Evolutionary conservation across 441 rosid species (phyloP).

Genomic region (Capsella rubella): DNA sequence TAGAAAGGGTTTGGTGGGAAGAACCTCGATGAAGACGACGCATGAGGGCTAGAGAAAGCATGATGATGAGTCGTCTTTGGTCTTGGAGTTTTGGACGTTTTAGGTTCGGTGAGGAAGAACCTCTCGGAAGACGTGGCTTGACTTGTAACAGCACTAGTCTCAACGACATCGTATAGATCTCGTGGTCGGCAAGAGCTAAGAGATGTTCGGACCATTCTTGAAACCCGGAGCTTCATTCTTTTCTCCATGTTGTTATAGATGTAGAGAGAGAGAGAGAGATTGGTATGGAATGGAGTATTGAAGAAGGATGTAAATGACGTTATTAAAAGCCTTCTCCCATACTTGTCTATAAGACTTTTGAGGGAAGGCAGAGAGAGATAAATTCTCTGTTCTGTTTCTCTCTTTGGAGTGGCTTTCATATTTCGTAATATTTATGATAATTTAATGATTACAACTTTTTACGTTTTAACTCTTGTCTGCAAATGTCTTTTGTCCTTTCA

Average conservation of each 20-base stretch:
- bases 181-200: slow-evolving; percentile 67
- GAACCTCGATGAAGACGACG: slow-evolving; percentile 36
- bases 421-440: slow-evolving; percentile 40
- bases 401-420: slow-evolving; percentile 5
- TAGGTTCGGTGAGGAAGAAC: slow-evolving; percentile 56
- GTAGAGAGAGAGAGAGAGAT: slow-evolving; percentile 15
- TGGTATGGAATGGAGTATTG: neutral
- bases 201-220: slow-evolving; percentile 72
- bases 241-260: slow-evolving; percentile 57
- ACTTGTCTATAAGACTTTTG: slow-evolving; percentile 20
- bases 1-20: slow-evolving; percentile 53
- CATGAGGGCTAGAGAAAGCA: slow-evolving; percentile 48
- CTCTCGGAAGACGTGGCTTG: slow-evolving; percentile 44
- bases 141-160: slow-evolving; percentile 54
- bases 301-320: slow-evolving; percentile 24
- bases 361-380: slow-evolving; percentile 23
- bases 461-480: slow-evolving; percentile 35
- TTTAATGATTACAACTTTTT: slow-evolving; percentile 45
- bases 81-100: slow-evolving; percentile 41
- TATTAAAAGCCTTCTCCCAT: slow-evolving; percentile 6
- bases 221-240: slow-evolving; percentile 62
- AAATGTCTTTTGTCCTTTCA: slow-evolving; percentile 39
- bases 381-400: slow-evolving; percentile 2
- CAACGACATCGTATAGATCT: slow-evolving; percentile 63
- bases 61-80: slow-evolving; percentile 10